Base-by-base conservation (phyloP, 192 early-diverging fungal genomes). In the Backusella tarrabulga region DNA sequence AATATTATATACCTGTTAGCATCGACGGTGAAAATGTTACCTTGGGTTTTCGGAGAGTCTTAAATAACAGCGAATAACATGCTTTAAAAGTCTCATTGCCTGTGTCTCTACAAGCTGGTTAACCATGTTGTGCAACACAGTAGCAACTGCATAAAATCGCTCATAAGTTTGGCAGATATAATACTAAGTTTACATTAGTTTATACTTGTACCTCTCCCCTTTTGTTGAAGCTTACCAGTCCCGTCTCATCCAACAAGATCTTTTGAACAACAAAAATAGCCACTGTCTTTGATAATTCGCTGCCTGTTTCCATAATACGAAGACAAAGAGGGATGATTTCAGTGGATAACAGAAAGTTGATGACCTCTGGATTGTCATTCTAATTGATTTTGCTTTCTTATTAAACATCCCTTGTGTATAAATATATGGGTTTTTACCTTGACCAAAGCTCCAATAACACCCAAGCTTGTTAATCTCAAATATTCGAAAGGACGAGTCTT, bases 221-320 rank as follows among this genome's bases (percentile, higher is more conserved):
- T 26, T 60, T 63, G 4, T 14, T 26, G 52, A 21, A 21, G 38
- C 80, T 72, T 75, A 81, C 88, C 60, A 99, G 88, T 1, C 97
- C 97, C 79, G 93, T 92, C 34, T 98, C 96, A 81, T 98, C 97
- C 60, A 95, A 83, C 26, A 99, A 87, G 34, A 99, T 98, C 76
- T 97, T 95, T 84, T 99, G 97, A 44, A 99, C 96, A 73, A 99
- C 97, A 84, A 99, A 98, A 26, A 97, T 99, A 21, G 97, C 97
- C 34, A 99, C 97, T 35, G 96, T 97, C 79, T 99, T 99, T 74
- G 95, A 97, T 40, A 98, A 90, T 81, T 99, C 97, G 78, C 90
- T 93, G 41, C 97, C 97, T 75, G 94, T 96, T 78, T 99, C 97
- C 96, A 99, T 97, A 77, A 99, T 98, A 73, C 97, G 92, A 23